A percentile compares a stretch with the other conserved stretches of the same genome.
Conservation (phyloP, 345 rosid species). For the Salix dunnii region DNA sequence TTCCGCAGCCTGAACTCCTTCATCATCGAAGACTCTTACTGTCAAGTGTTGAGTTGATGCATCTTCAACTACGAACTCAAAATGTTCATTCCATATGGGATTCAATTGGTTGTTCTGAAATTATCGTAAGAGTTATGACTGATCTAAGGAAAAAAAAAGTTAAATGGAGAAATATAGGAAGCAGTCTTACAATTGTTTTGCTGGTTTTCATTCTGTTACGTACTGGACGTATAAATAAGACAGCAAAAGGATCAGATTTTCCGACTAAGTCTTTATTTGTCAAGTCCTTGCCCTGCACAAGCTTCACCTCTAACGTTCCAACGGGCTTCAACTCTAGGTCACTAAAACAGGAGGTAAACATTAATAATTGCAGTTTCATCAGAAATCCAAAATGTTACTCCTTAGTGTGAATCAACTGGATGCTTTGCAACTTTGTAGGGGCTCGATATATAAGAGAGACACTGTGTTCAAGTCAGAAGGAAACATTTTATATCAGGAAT, state of each 20-base stretch:
- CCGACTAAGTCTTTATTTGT: slow-evolving; percentile 82
- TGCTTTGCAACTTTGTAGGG: no score
- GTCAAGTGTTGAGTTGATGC: slow-evolving; percentile 72
- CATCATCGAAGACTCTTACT: slow-evolving; percentile 74
- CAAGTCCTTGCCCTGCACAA: slow-evolving; percentile 82
- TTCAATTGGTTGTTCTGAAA: slow-evolving; percentile 70
- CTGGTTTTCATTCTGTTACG: slow-evolving; percentile 65
- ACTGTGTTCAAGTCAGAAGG: no score
- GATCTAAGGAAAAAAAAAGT: not conserved
- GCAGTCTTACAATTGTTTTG: slow-evolving; percentile 60
- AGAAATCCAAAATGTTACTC: not conserved
- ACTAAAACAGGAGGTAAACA: slow-evolving; percentile 31
- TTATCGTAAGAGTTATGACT: not conserved
- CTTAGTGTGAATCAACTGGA: not conserved
- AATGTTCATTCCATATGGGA: slow-evolving; percentile 95
- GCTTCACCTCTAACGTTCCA: slow-evolving; percentile 85
- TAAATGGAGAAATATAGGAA: not conserved
- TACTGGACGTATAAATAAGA: slow-evolving; percentile 71
- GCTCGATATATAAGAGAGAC: no score
- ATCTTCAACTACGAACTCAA: slow-evolving; percentile 78
- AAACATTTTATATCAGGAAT: not conserved
- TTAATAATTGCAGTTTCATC: not conserved
- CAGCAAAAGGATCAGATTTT: slow-evolving; percentile 89
- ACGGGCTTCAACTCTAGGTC: slow-evolving; percentile 80
- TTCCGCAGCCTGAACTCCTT: slow-evolving; percentile 83